Base-by-base conservation (phyloP, 371 early-diverging fungal species). In the Haplosporangium sp. region DNA sequence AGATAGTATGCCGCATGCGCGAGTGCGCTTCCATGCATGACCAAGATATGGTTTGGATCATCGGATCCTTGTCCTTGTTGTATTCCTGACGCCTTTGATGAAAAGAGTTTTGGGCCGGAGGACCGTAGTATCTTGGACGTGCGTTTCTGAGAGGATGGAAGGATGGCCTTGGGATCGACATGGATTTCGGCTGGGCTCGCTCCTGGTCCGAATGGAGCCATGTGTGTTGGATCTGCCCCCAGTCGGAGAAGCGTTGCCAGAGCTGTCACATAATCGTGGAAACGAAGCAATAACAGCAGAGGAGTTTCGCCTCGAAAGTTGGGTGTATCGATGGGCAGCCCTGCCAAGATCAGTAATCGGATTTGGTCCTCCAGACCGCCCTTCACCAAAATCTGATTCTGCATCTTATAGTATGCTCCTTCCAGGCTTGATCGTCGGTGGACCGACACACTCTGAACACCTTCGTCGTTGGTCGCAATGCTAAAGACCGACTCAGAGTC, bases 191-290 rank as follows among this genome's bases (percentile, higher is more conserved):
- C 64, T 6, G 71, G 79, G 21, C 64, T 59, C 12, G 69, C 65
- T n/a, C 79, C 79, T 48, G 79, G 79, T 38, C 79, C 79, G 65
- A 79, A 79, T 7, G 79, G 79, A 7, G 79, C 72, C 63, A 72
- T 61, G 12, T 23, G 47, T 9, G 69, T 72, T 3, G 79, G 79
- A 42, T 79, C 69, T 1, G 79, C 79, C 0, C 79, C 79, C 16
- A 79, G 36, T 13, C 50, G 47, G 53, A 79, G 40, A 16, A 79
- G 55, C 2, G 71, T 71, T 23, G 79, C 79, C 51, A 79, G 21
- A 0, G 69, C 79, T 10, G 73, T 55, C 18, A 79, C 69, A 20
- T 61, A 62, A 47, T 79, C 79, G 40, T 72, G 72, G 57, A 62
- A 59, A 8, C 79, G 73, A 38, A 79, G 69, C 37, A 79, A 51